Evolutionary conservation across 495 filamentous ascomycete species (phyloP), one percentile per base, ranked within the genome.

Genomic region (Xylaria grammica): DNA sequence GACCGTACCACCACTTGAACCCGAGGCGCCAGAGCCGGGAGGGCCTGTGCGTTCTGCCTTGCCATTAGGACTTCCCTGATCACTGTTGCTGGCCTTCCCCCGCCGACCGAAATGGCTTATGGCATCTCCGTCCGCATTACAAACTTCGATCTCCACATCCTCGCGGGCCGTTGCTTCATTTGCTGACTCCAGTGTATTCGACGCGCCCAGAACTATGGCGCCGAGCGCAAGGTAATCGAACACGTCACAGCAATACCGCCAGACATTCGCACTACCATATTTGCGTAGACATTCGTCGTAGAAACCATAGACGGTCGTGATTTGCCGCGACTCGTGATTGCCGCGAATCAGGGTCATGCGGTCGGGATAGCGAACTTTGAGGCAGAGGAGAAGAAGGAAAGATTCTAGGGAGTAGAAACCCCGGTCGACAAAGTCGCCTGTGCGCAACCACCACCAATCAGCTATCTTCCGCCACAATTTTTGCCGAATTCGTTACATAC

Each of bases 241-340:
- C 2, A 98, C 92, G 75, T 99, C 95, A 78, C 95, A 98, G 81
- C 95, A 99, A 74, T 99, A 97, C 53, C 94, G 86, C 95, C 95
- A 99, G 1, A 99, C 95, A 67, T 97, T 99, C 19, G 95, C 95
- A 75, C 86, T 95, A 56, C 95, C 95, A 73, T 99, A 99, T 79
- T 99, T 99, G 44, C 96, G 89, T 55, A 97, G 82, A 71, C 95
- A 99, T 74, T 99, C 95, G 71, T 99, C 95, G 80, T 99, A 99
- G 82, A 99, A 99, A 51, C 95, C 95, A 75, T 99, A 99, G 30
- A 99, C 95, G 5, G 91, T 96, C 22, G 95, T 99, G 73, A 99
- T 99, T 73, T 99, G 95, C 40, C 95, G 86, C 11, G 93, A 97
- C 74, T 99, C 95, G 80, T 99, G 95, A 73, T 99, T 99, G 22